Evolutionary conservation across 83 land plant species (phyloP).

Genomic region (Picea abies): DNA sequence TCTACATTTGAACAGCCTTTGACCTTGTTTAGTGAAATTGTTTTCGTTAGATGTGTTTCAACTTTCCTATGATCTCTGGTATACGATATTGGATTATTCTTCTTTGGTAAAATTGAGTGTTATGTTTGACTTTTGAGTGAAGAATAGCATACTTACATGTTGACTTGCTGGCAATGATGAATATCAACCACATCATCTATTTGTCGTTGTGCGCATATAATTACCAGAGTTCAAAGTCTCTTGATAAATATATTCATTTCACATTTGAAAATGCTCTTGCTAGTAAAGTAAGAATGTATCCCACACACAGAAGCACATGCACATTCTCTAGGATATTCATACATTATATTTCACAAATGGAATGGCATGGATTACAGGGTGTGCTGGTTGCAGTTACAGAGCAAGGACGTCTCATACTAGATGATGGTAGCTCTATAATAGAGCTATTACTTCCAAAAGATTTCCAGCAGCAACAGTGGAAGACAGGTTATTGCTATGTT

Average conservation of each 20-base stretch:
- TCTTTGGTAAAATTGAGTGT: not conserved
- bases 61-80: too few species aligned
- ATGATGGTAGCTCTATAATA: slow-evolving; percentile 77
- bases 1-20: not conserved
- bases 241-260: not conserved
- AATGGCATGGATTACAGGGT: slow-evolving; percentile 49
- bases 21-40: not conserved
- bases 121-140: not conserved
- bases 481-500: slow-evolving; percentile 33
- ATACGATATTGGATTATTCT: not conserved
- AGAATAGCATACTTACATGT: not conserved
- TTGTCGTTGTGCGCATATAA: not conserved
- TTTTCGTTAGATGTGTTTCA: not conserved
- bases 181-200: not conserved
- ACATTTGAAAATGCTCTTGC: not conserved
- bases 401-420: slow-evolving; percentile 46
- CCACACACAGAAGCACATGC: not conserved
- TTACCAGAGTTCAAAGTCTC: not conserved
- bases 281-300: too few species aligned
- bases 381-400: slow-evolving; percentile 47
- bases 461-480: slow-evolving; percentile 48
- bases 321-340: not conserved
- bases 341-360: not conserved
- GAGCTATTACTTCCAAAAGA: slow-evolving; percentile 49
- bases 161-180: not conserved